These are phyloP conservation scores for Xylaria curta DNA, from an alignment of 495 filamentous ascomycete genomes.

Conservation along the genomic window DNA sequence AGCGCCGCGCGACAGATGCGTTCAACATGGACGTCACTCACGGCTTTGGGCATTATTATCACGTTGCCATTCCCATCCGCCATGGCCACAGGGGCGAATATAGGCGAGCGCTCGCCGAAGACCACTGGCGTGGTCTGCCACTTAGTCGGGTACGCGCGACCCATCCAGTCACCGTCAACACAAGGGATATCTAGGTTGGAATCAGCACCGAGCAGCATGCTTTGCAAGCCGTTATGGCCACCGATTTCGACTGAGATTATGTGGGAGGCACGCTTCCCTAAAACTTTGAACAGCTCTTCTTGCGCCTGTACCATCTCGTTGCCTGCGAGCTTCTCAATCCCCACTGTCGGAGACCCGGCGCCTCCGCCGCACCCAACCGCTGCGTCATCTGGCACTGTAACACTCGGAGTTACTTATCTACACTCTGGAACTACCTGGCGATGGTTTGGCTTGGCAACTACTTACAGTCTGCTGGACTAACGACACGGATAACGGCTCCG, in stretches of 20 bases:
- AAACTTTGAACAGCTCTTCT: conserved; percentile 52
- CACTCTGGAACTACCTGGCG: neutral
- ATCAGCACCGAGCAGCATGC: conserved; percentile 57
- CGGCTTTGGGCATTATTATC: conserved; percentile 49
- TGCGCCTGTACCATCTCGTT: conserved; percentile 59
- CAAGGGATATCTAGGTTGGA: conserved; percentile 56
- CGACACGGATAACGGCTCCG: conserved; percentile 54
- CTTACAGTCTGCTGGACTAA: conserved; percentile 46
- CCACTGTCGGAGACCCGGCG: conserved; percentile 56
- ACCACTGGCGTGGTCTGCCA: conserved; percentile 64
- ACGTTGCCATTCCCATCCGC: conserved; percentile 59
- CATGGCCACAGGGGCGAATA: conserved; percentile 54
- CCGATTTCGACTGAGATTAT: conserved; percentile 62
- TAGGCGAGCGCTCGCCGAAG: conserved; percentile 53
- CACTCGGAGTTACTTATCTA: neutral
- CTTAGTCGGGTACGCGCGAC: conserved; percentile 61
- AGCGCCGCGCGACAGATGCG: conserved; percentile 50
- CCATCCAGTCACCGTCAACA: conserved; percentile 65
- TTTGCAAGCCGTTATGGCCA: conserved; percentile 61
- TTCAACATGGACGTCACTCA: conserved; percentile 49
- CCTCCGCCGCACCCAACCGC: conserved; percentile 54
- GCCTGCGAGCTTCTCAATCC: conserved; percentile 59
- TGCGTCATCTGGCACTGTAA: conserved; percentile 47
- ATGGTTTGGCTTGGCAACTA: neutral
- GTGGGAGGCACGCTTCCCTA: conserved; percentile 38